A percentile compares a stretch with the other conserved stretches of the same genome.
These are phyloP conservation scores for Cercospora citrullina DNA, from an alignment of 2,329 filamentous ascomycete genomes.

Conservation along the genomic window DNA sequence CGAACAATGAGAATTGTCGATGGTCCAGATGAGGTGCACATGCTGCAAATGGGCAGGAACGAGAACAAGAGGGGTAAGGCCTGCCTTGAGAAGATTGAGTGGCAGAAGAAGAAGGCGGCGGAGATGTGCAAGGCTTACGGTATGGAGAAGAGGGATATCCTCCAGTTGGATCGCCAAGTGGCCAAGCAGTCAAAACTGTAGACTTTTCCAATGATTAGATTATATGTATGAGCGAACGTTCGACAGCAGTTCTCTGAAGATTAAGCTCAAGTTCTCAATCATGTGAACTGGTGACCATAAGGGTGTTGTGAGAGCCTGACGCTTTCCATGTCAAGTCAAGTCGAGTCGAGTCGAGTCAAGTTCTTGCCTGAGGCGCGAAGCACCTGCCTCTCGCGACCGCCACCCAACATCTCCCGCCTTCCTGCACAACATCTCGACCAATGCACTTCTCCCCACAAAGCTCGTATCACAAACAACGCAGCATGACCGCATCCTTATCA, in stretches of 20 bases:
- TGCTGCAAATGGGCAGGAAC: conserved; percentile 76
- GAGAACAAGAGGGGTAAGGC: conserved; percentile 67
- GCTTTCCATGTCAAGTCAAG: neutral
- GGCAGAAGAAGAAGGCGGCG: conserved; percentile 65
- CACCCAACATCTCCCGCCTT: neutral
- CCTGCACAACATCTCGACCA: neutral
- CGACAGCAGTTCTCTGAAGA: neutral
- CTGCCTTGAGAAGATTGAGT: conserved; percentile 61
- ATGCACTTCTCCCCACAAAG: neutral
- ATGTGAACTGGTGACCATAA: neutral
- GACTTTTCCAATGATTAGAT: conserved; percentile 1
- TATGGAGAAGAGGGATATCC: conserved; percentile 44
- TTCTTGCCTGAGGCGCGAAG: neutral
- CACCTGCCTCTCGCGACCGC: neutral
- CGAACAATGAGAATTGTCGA: conserved; percentile 53
- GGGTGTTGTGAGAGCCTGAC: neutral
- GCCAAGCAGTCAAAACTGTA: conserved; percentile 44
- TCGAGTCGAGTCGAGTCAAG: neutral
- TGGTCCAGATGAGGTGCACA: conserved; percentile 92
- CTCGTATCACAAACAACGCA: neutral
- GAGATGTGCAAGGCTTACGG: conserved; percentile 64
- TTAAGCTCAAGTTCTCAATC: neutral
- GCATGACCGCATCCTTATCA: neutral
- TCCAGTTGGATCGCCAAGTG: conserved; percentile 43
- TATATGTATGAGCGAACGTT: neutral